Evolutionary conservation across 139 green algal species (phyloP).

Genomic region (Edaphochlamys debaryana): DNA sequence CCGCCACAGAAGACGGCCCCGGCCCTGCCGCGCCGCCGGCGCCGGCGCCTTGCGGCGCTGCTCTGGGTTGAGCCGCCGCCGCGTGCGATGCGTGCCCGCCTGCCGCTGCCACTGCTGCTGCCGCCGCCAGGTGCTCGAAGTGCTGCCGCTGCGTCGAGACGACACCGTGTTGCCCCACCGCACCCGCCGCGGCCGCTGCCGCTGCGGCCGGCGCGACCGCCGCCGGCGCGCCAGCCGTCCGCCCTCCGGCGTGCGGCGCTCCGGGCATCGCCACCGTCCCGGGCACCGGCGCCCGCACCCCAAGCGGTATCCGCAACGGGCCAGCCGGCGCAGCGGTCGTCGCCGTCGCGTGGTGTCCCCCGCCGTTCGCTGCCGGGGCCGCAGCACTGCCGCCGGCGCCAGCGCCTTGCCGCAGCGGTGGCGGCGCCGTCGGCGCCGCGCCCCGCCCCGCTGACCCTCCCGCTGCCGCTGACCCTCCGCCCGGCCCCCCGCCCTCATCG

Average conservation of each 20-base stretch:
- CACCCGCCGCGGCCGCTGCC: not conserved
- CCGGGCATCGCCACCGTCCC: too few species aligned
- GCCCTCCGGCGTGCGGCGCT: not conserved
- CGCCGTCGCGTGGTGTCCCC: not conserved
- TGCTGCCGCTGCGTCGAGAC: constrained; percentile 14
- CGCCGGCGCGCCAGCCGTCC: not conserved
- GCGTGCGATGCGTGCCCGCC: too few species aligned
- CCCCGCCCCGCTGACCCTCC: not conserved
- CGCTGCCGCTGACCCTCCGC: not conserved
- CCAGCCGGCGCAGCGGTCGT: not conserved
- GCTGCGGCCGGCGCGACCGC: not conserved
- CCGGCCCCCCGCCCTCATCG: constrained; percentile 24
- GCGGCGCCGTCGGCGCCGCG: not conserved
- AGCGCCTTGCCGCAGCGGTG: not conserved
- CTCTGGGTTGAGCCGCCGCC: too few species aligned
- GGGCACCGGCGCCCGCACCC: not conserved
- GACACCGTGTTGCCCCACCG: not conserved
- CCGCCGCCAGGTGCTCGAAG: not conserved
- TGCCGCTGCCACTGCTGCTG: too few species aligned
- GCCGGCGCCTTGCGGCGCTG: too few species aligned
- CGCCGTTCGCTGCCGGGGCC: not conserved
- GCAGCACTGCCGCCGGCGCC: not conserved
- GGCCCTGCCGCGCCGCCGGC: too few species aligned
- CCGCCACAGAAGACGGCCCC: too few species aligned
- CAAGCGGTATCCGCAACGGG: not conserved